Base-by-base conservation (phyloP, 495 filamentous ascomycete species). In the Hypoxylon rickii region DNA sequence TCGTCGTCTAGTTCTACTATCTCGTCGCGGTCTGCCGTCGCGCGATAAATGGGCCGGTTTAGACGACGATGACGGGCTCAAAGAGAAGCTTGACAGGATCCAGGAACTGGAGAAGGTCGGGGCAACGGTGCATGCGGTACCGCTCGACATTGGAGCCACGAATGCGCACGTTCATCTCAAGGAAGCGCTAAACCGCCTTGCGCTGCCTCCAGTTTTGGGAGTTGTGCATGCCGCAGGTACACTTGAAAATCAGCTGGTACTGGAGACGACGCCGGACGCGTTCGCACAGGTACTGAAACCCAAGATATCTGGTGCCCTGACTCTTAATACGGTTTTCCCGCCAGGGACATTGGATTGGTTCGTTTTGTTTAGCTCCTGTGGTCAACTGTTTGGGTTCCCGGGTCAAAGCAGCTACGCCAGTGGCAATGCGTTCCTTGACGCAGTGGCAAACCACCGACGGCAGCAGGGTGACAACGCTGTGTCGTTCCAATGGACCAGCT, bases 371-470 rank as follows among this genome's bases (percentile, higher is more conserved):
- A 78, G 75, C 29, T 84, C 82, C 5, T 59, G 78, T 2, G 65
- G 77, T 13, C 76, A 72, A 16, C 56, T 80, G 1, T 60, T 81
- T 16, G 84, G 85, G 2, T 76, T 68, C 43, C 47, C 67, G 6
- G 76, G 78, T 0, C 84, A 88, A 63, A 66, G 74, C 22, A 76
- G 73, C 15, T 87, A 87, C 53, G 71, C 75, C 8, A 78, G 79
- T 3, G 81, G 76, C 18, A 85, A 85, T 60, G 72, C 75, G 12
- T 86, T 79, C 63, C 69, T 83, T n/a, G 79, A 74, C 34, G 65
- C 69, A 1, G 64, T 81, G 15, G 63, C 63, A 1, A 64, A 61
- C 20, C 57, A 73, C 47, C 61, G 72, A 11, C 51, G 55, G 29
- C n/a, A 17, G 7, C 64, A 50, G 17, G 66, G 64, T 2, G 51